phyloP scores from a whole-genome alignment of 208 protist species.

The Vickermania ingenoplastis region DNA sequence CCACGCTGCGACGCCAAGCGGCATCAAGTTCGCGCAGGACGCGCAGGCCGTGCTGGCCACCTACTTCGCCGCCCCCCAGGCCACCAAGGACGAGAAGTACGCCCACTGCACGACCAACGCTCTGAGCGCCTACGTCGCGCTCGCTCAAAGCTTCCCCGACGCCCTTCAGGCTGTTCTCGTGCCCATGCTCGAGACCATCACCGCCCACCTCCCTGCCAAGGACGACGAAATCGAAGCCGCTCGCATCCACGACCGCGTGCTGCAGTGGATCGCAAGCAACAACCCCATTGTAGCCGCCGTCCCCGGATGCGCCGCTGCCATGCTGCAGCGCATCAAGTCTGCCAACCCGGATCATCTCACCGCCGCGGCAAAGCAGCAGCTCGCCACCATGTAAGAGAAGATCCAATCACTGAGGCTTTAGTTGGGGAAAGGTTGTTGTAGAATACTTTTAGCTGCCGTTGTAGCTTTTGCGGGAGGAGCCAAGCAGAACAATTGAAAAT shows the following conservation, averaged over 20 bases:
- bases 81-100: constrained; percentile 31
- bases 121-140: constrained; percentile 39
- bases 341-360: constrained; percentile 35
- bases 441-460: too few relatives aligned
- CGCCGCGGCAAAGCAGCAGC: constrained; percentile 39
- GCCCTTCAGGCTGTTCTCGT: constrained; percentile 10
- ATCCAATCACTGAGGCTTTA: too few relatives aligned
- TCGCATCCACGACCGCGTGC: constrained; percentile 57
- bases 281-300: constrained; percentile 29
- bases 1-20: constrained; percentile 7
- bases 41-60: constrained; percentile 22
- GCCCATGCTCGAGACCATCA: constrained; percentile 28
- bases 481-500: too few relatives aligned
- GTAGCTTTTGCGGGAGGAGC: too few relatives aligned
- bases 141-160: constrained; percentile 46
- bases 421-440: too few relatives aligned
- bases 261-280: constrained; percentile 42
- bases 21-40: constrained; percentile 31
- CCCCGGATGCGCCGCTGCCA: constrained; percentile 12
- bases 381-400: constrained; percentile 40
- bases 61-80: constrained; percentile 25
- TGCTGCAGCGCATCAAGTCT: constrained; percentile 28
- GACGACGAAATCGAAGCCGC: constrained; percentile 61
- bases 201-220: constrained; percentile 38
- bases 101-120: constrained; percentile 55